These are phyloP conservation scores for Thalassiosira hispida DNA, from an alignment of 352 stramenopile genomes.

Conservation along the genomic window DNA sequence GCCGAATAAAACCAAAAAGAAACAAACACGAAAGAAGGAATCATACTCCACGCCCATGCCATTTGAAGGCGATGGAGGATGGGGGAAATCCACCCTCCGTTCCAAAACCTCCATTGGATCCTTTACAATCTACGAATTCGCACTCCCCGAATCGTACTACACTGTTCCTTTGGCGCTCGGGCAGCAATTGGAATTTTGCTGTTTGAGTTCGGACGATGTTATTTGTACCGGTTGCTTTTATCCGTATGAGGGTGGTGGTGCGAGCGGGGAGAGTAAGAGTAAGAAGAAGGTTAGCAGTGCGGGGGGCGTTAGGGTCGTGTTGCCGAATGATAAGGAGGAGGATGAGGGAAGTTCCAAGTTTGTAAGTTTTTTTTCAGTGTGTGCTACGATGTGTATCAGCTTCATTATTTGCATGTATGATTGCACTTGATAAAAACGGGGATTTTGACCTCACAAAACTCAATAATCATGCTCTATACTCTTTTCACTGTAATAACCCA, in stretches of 20 bases:
- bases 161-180: constrained; percentile 61
- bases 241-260: constrained; percentile 33
- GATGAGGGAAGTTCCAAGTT: constrained; percentile 61
- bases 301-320: constrained; percentile 28
- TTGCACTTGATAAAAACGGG: no score
- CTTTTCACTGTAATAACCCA: no score
- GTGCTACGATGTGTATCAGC: neutral
- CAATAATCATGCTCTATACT: no score
- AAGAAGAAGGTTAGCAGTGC: constrained; percentile 18
- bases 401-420: neutral
- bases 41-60: constrained; percentile 50
- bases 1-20: neutral
- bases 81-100: constrained; percentile 62
- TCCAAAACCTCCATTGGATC: constrained; percentile 45
- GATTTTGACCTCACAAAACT: no score
- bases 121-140: constrained; percentile 71
- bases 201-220: constrained; percentile 61
- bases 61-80: constrained; percentile 64
- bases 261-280: constrained; percentile 21
- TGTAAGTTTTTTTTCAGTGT: constrained; percentile 45
- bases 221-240: constrained; percentile 70
- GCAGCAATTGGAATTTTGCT: constrained; percentile 71
- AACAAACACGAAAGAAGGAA: neutral
- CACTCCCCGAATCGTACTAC: constrained; percentile 59
- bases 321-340: constrained; percentile 37